Percentiles rank a stretch among this genome's conserved stretches.
Conservation (phyloP, 2,329 filamentous ascomycete genomes). For the Botrytis pseudocinerea region DNA sequence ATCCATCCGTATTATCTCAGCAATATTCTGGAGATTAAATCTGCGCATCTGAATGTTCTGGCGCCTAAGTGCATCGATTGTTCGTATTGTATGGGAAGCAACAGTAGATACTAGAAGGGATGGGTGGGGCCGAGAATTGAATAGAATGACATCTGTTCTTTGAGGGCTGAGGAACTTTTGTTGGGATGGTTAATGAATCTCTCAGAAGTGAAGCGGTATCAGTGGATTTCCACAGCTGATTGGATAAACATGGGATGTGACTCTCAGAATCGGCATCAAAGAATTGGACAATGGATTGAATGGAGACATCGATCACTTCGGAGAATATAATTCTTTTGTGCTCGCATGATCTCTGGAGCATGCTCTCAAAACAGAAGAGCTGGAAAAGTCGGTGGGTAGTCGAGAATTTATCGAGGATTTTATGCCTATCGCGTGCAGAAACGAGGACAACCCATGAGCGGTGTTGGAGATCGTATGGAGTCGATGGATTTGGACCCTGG, state of each 20-base stretch:
- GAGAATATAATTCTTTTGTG: slow-evolving; percentile 1
- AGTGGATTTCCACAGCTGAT: neutral
- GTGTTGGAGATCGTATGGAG: neutral
- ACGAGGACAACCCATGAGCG: neutral
- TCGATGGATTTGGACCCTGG: slow-evolving; percentile 12
- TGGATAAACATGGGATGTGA: neutral
- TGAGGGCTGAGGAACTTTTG: neutral
- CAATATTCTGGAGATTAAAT: neutral
- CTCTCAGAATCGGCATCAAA: neutral
- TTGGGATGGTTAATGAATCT: neutral
- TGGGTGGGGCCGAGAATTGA: neutral
- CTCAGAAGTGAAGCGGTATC: neutral
- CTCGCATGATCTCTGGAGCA: slow-evolving; percentile 1
- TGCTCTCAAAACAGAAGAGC: neutral
- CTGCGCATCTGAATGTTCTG: neutral
- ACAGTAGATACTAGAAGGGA: neutral
- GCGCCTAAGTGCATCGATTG: neutral
- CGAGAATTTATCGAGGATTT: neutral
- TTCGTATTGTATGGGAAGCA: neutral
- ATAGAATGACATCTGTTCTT: neutral
- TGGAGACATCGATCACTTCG: neutral
- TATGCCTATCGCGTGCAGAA: neutral
- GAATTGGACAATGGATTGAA: neutral
- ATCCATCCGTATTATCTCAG: neutral
- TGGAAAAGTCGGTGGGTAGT: slow-evolving; percentile 8